Evolutionary conservation across 2,329 filamentous ascomycete genomes (phyloP).

Genomic region (Penicillium nordicum): DNA sequence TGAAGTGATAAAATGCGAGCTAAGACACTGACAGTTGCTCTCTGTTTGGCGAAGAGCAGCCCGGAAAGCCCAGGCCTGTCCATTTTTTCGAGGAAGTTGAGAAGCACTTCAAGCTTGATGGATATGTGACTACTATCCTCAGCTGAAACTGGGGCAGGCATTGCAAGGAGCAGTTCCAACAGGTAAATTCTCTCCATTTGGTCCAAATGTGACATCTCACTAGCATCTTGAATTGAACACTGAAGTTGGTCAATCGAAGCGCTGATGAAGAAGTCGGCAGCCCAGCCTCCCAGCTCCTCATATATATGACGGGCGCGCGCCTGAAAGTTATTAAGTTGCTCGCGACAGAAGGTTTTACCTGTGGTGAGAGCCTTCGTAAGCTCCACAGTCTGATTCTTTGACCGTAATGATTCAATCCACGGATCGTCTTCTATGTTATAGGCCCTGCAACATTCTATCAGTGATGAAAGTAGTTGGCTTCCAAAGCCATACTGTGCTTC

Average conservation of each 20-base stretch:
- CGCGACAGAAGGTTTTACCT: constrained; percentile 42
- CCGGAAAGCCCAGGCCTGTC: constrained; percentile 50
- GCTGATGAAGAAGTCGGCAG: constrained; percentile 63
- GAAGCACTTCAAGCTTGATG: constrained; percentile 55
- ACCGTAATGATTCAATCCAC: constrained; percentile 49
- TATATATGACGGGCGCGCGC: constrained; percentile 52
- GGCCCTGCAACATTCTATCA: constrained; percentile 41
- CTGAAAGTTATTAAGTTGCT: constrained; percentile 56
- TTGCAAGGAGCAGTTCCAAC: constrained; percentile 35
- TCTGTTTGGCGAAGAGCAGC: constrained; percentile 66
- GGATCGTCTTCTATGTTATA: constrained; percentile 63
- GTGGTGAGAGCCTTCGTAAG: constrained; percentile 29
- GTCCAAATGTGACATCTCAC: constrained; percentile 43
- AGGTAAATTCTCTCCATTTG: constrained; percentile 57
- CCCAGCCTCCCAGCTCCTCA: constrained; percentile 64
- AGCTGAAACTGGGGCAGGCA: constrained; percentile 19
- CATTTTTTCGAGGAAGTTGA: constrained; percentile 51
- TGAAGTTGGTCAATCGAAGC: constrained; percentile 44
- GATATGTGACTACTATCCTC: constrained; percentile 42
- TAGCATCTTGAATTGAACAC: constrained; percentile 23
- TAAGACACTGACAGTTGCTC: constrained; percentile 60
- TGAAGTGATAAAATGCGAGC: constrained; percentile 55
- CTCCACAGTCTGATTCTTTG: constrained; percentile 33
- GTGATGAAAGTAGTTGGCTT: constrained; percentile 39
- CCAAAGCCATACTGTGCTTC: neutral